A percentile compares a stretch with the other conserved stretches of the same genome.
These are phyloP conservation scores for Phytophthora citrophthora DNA, from an alignment of 352 stramenopile species.

Conservation along the genomic window DNA sequence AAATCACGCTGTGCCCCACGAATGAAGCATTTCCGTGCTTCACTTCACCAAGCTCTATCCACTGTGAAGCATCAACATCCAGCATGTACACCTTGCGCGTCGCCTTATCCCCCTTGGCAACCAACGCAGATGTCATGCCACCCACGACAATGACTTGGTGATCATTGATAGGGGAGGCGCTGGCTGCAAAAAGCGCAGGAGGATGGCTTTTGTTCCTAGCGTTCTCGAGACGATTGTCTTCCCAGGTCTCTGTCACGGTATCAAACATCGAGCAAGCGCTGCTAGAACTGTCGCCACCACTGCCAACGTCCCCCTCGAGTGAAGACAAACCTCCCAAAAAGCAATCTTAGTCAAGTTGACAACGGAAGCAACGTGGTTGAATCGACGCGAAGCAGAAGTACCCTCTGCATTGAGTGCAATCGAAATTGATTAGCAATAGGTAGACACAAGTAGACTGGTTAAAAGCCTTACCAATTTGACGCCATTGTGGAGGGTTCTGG, in stretches of 20 bases:
- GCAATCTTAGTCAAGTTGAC: slow-evolving; percentile 56
- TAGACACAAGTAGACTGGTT: neutral
- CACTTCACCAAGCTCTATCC: slow-evolving; percentile 60
- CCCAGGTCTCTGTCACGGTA: slow-evolving; percentile 48
- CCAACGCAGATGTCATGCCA: slow-evolving; percentile 51
- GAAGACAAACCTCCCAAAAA: slow-evolving; percentile 67
- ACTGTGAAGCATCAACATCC: slow-evolving; percentile 52
- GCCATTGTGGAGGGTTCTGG: slow-evolving; percentile 46
- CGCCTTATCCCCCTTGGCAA: slow-evolving; percentile 43
- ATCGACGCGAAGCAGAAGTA: slow-evolving; percentile 29
- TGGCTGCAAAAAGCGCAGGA: slow-evolving; percentile 49
- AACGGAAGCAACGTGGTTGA: slow-evolving; percentile 69
- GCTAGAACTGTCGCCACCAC: slow-evolving; percentile 19
- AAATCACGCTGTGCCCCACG: slow-evolving; percentile 60
- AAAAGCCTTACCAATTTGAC: slow-evolving; percentile 47
- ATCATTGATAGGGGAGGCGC: slow-evolving; percentile 54
- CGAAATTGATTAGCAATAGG: neutral
- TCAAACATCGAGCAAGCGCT: slow-evolving; percentile 59
- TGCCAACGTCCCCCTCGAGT: slow-evolving; percentile 36
- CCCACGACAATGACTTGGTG: slow-evolving; percentile 67
- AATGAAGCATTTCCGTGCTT: slow-evolving; percentile 56
- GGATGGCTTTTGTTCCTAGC: slow-evolving; percentile 35
- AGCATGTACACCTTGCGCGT: slow-evolving; percentile 66
- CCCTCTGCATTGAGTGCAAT: slow-evolving; percentile 19
- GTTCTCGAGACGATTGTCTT: slow-evolving; percentile 45